Evolutionary conservation across 192 early-diverging fungal species (phyloP), one percentile per base, ranked within the genome.

Genomic region (Backusella psychrophila): DNA sequence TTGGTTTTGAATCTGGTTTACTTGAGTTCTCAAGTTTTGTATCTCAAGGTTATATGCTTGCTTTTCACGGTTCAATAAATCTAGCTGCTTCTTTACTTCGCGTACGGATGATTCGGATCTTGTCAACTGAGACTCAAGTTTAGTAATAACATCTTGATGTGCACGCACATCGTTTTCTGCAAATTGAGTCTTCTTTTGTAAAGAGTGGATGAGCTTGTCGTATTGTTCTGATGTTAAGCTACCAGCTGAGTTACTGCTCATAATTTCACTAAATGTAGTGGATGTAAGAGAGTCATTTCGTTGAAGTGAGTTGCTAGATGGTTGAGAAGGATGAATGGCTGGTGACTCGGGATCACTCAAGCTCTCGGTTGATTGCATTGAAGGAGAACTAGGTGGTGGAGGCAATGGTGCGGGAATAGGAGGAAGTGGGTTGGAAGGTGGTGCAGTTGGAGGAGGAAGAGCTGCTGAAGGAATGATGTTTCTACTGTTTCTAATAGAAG

Each of bases 61-160:
- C 52, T 82, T 84, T 56, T 88, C 86, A 0, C 72, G 59, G 26
- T 72, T 63, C 44, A 86, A 41, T 17, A 76, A 36, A 33, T 81
- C 79, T 4, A 83, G 35, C 71, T 87, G 83, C 14, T 81, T 75
- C 17, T 77, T 84, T 11, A 79, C 77, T 17, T 74, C 71, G 69
- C 79, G 79, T n/a, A 87, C 69, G 6, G 76, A 77, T 6, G 68
- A 73, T 42, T 90, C 89, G 3, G 85, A 77, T 31, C 85, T 83
- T 4, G 82, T 80, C 3, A 90, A 72, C 6, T 85, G 78, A 11
- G 74, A 38, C 56, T 90, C 87, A 26, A 90, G 72, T 23, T 83
- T 83, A n/a, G 59, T 77, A 44, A 83, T 83, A 2, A 83, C 82
- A 26, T 83, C 78, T 67, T 83, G 82, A 44, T 83, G 82, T 12